Evolutionary conservation across 257 asterid genomes (phyloP).

Genomic region (Penstemon davidsonii): DNA sequence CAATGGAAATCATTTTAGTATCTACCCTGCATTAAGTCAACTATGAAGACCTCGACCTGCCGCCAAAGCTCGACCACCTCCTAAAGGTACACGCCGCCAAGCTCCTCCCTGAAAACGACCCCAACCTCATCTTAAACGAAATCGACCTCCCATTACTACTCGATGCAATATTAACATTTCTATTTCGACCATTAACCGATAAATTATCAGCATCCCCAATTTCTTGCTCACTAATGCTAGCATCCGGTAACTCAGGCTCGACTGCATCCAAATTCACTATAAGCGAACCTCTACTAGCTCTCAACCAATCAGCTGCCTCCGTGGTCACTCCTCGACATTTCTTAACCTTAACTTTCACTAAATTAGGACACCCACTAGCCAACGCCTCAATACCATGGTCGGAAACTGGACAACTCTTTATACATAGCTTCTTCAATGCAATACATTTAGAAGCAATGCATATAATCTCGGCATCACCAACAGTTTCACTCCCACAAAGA

Average conservation of each 20-base stretch:
- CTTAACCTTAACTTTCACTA: constrained; percentile 91
- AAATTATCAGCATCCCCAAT: constrained; percentile 35
- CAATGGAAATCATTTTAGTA: constrained; percentile 2
- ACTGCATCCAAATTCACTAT: constrained; percentile 68
- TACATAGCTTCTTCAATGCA: constrained; percentile 80
- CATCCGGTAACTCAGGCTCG: constrained; percentile 49
- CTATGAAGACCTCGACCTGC: constrained; percentile 40
- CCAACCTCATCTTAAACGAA: constrained; percentile 69
- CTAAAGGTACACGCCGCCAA: constrained; percentile 61
- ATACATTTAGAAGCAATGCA: constrained; percentile 77
- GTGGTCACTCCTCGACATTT: constrained; percentile 83
- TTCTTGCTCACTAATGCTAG: constrained; percentile 23
- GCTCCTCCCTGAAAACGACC: constrained; percentile 60
- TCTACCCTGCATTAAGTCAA: constrained; percentile 16
- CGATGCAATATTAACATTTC: constrained; percentile 32
- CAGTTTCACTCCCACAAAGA: constrained; percentile 79
- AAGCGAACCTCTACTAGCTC: constrained; percentile 62
- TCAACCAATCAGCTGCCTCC: constrained; percentile 79
- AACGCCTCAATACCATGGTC: constrained; percentile 82
- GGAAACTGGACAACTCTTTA: constrained; percentile 84
- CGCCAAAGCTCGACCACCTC: constrained; percentile 74
- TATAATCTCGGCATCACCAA: constrained; percentile 76
- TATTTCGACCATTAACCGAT: not conserved
- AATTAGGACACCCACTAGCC: constrained; percentile 92
- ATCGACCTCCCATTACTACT: constrained; percentile 53